These are phyloP conservation scores for Coleophoma crateriformis DNA, from an alignment of 2,329 filamentous ascomycete genomes.

Conservation along the genomic window DNA sequence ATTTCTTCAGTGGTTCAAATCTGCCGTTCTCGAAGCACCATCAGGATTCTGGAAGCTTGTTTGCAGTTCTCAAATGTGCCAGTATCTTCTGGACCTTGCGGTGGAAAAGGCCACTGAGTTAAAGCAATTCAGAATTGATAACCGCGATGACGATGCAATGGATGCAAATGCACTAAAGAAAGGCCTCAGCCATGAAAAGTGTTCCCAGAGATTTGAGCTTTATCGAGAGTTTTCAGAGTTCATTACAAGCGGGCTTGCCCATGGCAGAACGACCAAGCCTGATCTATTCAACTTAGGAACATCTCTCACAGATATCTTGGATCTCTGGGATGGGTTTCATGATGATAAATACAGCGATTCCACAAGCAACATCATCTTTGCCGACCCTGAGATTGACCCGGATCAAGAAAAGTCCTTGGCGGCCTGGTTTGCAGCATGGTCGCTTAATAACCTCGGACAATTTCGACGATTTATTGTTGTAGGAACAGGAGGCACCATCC, in stretches of 20 bases:
- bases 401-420: conserved; percentile 58
- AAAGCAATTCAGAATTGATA: conserved; percentile 11
- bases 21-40: conserved; percentile 11
- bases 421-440: conserved; percentile 59
- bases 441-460: conserved; percentile 39
- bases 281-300: no score
- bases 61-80: conserved; percentile 15
- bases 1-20: conserved; percentile 36
- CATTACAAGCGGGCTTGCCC: conserved; percentile 4
- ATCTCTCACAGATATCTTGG: no score
- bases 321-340: no score
- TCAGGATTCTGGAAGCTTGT: conserved; percentile 13
- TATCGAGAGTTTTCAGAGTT: conserved; percentile 10
- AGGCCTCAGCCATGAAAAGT: conserved; percentile 17
- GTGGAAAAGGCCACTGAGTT: conserved; percentile 20
- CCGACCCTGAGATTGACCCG: conserved; percentile 41
- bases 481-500: conserved; percentile 26
- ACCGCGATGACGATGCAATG: conserved; percentile 15
- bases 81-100: conserved; percentile 23
- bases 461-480: conserved; percentile 51
- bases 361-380: conserved; percentile 33
- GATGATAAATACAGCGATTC: no score
- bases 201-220: conserved; percentile 15
- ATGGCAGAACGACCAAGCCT: not conserved
- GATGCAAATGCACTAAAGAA: conserved; percentile 15